Conservation (phyloP, 345 rosid genomes). For the Geranium brycei region DNA sequence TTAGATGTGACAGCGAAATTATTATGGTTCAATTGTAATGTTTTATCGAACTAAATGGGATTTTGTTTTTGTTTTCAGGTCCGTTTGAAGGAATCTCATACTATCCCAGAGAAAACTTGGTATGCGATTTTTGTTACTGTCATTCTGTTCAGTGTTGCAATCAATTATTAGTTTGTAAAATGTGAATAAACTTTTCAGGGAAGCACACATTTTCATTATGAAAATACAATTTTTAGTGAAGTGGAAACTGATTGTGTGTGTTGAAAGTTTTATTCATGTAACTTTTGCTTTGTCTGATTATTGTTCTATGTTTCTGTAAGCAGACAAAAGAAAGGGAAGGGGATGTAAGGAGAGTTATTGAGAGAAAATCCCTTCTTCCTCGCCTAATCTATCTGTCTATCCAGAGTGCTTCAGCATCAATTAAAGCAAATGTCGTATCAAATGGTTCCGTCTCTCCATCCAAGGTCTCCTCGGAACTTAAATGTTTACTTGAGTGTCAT, state of each 20-base stretch:
- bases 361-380: slow-evolving; percentile 71
- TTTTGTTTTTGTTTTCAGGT: slow-evolving; percentile 31
- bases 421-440: slow-evolving; percentile 41
- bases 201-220: too few relatives aligned
- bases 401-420: slow-evolving; percentile 45
- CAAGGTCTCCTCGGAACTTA: slow-evolving; percentile 44
- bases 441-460: slow-evolving; percentile 48
- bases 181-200: too few relatives aligned
- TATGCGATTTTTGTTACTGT: slow-evolving; percentile 13
- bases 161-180: too few relatives aligned
- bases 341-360: slow-evolving; percentile 33
- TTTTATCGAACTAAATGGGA: background rate
- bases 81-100: slow-evolving; percentile 80
- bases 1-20: too few relatives aligned
- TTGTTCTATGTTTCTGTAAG: background rate
- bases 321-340: slow-evolving; percentile 65
- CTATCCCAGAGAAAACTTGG: slow-evolving; percentile 51
- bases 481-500: slow-evolving; percentile 56
- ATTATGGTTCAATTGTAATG: too few relatives aligned
- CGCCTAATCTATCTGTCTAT: slow-evolving; percentile 76
- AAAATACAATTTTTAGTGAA: too few relatives aligned
- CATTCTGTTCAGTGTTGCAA: too few relatives aligned
- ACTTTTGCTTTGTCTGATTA: background rate
- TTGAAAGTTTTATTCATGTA: background rate
- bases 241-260: too few relatives aligned